phyloP scores from a whole-genome alignment of 257 asterid species.

The Buddleja alternifolia region DNA sequence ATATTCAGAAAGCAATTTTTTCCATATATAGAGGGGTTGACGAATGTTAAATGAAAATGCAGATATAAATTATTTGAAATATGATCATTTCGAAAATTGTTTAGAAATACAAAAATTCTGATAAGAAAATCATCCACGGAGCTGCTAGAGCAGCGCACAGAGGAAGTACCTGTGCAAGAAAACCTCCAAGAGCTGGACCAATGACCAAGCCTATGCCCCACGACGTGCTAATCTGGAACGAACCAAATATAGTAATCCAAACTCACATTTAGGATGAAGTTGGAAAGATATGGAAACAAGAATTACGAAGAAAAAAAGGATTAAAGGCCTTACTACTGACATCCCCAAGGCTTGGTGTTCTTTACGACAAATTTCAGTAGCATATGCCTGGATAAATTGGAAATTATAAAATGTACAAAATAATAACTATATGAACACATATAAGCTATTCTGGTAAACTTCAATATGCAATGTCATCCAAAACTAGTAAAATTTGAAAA shows the following conservation, averaged over 20 bases:
- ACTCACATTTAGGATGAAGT: conserved; percentile 1
- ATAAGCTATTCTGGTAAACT: conserved; percentile 2
- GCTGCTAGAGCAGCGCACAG: neutral
- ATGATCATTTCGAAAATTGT: neutral
- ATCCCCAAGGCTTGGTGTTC: conserved; percentile 85
- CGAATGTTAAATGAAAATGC: conserved; percentile 15
- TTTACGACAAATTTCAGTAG: conserved; percentile 71
- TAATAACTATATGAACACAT: neutral
- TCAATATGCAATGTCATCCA: neutral
- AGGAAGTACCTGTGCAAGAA: conserved; percentile 73
- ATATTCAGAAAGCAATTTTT: neutral
- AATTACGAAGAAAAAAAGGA: neutral
- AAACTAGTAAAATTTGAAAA: neutral
- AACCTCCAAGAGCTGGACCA: conserved; percentile 97
- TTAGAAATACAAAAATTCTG: neutral
- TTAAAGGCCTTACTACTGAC: conserved; percentile 66
- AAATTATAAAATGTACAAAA: neutral
- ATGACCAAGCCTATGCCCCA: conserved; percentile 91
- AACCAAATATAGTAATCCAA: neutral
- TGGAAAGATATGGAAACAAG: neutral
- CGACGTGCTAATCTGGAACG: conserved; percentile 67
- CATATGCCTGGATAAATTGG: conserved; percentile 65
- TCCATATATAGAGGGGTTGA: neutral
- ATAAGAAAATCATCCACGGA: neutral
- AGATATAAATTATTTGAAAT: neutral